Percentiles rank a stretch among this genome's conserved stretches.
These are phyloP conservation scores for Nepenthes alata DNA, from an alignment of 179 eudicot genomes.

Conservation along the genomic window DNA sequence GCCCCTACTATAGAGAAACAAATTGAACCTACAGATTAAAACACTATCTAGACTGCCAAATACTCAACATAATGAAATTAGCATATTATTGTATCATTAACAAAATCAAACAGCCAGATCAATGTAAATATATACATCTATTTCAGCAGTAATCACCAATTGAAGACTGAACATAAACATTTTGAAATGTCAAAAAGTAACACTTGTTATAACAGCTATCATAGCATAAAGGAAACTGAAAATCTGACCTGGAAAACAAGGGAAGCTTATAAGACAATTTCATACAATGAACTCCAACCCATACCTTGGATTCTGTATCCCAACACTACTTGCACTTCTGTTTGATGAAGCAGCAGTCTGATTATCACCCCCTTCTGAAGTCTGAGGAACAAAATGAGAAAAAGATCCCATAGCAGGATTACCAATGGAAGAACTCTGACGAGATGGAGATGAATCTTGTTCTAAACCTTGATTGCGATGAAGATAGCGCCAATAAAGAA, in stretches of 20 bases:
- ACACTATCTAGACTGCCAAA: too few species aligned
- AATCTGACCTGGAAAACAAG: neutral
- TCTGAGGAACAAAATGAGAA: slow-evolving; percentile 21
- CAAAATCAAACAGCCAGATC: too few species aligned
- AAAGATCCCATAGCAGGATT: slow-evolving; percentile 3
- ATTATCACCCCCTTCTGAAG: slow-evolving; percentile 20
- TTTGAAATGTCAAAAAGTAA: too few species aligned
- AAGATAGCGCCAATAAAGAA: slow-evolving; percentile 37
- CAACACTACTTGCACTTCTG: slow-evolving; percentile 25
- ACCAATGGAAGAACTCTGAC: slow-evolving; percentile 23
- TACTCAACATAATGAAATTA: too few species aligned
- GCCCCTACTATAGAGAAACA: too few species aligned
- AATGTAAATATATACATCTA: too few species aligned
- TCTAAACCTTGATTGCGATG: slow-evolving; percentile 31
- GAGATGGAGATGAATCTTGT: slow-evolving; percentile 28
- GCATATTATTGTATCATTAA: too few species aligned
- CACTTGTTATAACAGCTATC: too few species aligned
- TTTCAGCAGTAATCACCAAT: too few species aligned
- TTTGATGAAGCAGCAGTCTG: slow-evolving; percentile 17
- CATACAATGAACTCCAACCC: neutral
- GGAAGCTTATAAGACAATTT: neutral
- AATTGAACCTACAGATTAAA: too few species aligned
- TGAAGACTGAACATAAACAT: too few species aligned
- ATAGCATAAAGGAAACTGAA: too few species aligned
- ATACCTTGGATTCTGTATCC: slow-evolving; percentile 47